phyloP scores from a whole-genome alignment of 1,284 basidiomycete species.

The Moesziomyces antarcticus region DNA sequence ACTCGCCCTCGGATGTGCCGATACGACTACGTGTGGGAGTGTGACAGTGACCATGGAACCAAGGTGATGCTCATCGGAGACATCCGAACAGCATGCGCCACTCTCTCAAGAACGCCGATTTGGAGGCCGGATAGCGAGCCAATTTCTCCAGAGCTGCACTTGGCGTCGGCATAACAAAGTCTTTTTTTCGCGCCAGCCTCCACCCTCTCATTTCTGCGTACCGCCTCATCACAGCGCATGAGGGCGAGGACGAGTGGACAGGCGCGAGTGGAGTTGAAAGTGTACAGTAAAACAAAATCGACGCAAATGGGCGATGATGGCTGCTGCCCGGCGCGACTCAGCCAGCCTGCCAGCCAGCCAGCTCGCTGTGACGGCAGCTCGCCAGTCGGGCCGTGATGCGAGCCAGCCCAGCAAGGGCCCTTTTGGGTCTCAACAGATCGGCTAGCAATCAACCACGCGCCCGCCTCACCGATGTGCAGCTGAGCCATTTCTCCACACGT shows the following conservation, averaged over 20 bases:
- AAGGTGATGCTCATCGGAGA: neutral
- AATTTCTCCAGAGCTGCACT: neutral
- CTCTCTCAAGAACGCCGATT: slow-evolving; percentile 22
- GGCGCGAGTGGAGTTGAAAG: neutral
- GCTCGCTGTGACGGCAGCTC: too few species aligned
- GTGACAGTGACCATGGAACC: neutral
- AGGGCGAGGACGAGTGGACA: neutral
- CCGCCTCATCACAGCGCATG: neutral
- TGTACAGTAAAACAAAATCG: neutral
- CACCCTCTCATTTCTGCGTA: neutral
- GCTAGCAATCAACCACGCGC: neutral
- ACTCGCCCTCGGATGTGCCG: neutral
- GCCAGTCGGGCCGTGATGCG: too few species aligned
- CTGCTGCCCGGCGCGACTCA: neutral
- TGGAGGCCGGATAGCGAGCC: slow-evolving; percentile 11
- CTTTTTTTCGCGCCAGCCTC: neutral
- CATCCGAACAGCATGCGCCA: neutral
- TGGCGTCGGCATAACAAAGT: neutral
- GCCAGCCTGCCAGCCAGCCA: neutral
- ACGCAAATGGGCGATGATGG: neutral
- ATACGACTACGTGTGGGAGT: neutral
- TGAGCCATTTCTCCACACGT: neutral
- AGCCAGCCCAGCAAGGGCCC: too few species aligned
- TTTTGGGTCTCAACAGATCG: neutral
- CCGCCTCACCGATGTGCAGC: too few species aligned